phyloP scores from a whole-genome alignment of 306 rosid species.

The Senna siamea region DNA sequence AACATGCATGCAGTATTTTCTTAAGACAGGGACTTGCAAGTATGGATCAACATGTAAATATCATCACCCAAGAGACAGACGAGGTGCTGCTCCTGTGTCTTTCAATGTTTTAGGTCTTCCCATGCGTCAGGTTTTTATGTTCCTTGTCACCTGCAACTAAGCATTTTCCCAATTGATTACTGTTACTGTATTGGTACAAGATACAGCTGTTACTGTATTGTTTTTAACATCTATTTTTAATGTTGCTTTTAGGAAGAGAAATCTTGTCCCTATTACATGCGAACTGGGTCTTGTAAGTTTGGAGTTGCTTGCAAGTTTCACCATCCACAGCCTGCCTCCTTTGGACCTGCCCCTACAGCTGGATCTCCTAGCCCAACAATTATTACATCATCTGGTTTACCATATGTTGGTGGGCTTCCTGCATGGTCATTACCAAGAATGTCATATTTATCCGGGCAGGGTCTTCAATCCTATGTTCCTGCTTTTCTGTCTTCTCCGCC shows the following conservation, averaged over 20 bases:
- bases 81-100: slow-evolving; percentile 87
- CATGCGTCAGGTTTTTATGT: slow-evolving; percentile 74
- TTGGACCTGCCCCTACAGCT: slow-evolving; percentile 55
- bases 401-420: slow-evolving; percentile 69
- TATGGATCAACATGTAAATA: slow-evolving; percentile 94
- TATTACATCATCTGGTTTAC: slow-evolving; percentile 63
- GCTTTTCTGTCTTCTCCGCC: slow-evolving; percentile 73
- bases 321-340: slow-evolving; percentile 76
- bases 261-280: slow-evolving; percentile 84
- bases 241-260: slow-evolving; percentile 76
- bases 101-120: slow-evolving; percentile 86
- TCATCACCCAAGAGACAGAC: slow-evolving; percentile 95
- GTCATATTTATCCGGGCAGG: slow-evolving; percentile 70
- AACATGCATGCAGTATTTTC: slow-evolving; percentile 74
- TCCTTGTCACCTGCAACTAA: slow-evolving; percentile 1
- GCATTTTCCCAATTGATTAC: slow-evolving; percentile 6
- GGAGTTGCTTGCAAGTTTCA: slow-evolving; percentile 96
- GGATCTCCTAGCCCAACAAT: slow-evolving; percentile 58
- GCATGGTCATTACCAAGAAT: slow-evolving; percentile 75
- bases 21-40: slow-evolving; percentile 98
- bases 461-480: slow-evolving; percentile 71
- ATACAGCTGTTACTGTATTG: not conserved
- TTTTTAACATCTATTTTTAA: not conserved
- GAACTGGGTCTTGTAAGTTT: slow-evolving; percentile 86
- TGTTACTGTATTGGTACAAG: slow-evolving; percentile 1